phyloP scores from a whole-genome alignment of 2,329 filamentous ascomycete species.

The Helotiales sp. region DNA sequence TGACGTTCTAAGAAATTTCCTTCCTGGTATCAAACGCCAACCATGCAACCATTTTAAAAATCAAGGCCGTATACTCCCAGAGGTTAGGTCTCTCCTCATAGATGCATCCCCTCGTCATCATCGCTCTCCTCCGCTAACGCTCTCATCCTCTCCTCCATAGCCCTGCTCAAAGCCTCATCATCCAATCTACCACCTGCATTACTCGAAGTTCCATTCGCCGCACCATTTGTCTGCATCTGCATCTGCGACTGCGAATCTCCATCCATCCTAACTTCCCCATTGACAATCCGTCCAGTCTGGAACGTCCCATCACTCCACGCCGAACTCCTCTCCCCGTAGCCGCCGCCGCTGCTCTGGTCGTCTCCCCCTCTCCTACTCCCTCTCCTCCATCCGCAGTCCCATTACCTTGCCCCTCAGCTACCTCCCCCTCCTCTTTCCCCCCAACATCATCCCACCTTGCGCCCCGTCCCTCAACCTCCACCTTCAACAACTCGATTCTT shows the following conservation, averaged over 20 bases:
- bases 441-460: conserved; percentile 62
- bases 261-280: conserved; percentile 56
- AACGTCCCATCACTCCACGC: conserved; percentile 69
- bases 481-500: conserved; percentile 65
- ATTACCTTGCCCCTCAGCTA: conserved; percentile 40
- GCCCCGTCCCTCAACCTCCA: conserved; percentile 64
- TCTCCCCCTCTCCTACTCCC: too few relatives aligned
- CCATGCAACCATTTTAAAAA: conserved; percentile 13
- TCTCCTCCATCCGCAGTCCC: conserved; percentile 26
- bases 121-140: conserved; percentile 50
- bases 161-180: conserved; percentile 63
- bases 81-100: conserved; percentile 50
- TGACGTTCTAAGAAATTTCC: neutral
- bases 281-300: conserved; percentile 61
- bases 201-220: conserved; percentile 24
- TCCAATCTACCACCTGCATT: conserved; percentile 54
- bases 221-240: conserved; percentile 18
- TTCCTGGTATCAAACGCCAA: conserved; percentile 36
- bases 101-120: conserved; percentile 65
- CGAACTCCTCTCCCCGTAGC: conserved; percentile 29
- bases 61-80: neutral
- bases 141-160: conserved; percentile 60
- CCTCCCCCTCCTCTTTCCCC: conserved; percentile 50
- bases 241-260: conserved; percentile 40
- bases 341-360: too few relatives aligned